Evolutionary conservation across 1,284 basidiomycete species (phyloP).

Genomic region (Blastosporella zonata): DNA sequence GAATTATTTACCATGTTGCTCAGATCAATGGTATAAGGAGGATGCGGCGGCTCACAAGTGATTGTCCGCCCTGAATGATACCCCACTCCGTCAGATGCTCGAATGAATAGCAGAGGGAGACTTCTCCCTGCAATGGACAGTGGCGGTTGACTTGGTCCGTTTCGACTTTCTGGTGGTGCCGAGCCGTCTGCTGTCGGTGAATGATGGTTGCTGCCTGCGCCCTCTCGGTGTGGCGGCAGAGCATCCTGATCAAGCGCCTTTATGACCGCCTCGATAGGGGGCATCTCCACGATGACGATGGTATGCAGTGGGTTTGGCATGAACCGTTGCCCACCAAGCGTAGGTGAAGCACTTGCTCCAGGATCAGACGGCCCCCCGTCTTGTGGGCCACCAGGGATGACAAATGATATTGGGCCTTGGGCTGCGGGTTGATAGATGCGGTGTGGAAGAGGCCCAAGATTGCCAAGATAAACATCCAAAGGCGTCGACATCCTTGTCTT

Average conservation of each 20-base stretch:
- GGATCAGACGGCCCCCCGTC: slow-evolving; percentile 30
- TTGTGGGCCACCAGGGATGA: slow-evolving; percentile 27
- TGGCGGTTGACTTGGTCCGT: slow-evolving; percentile 32
- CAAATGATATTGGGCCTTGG: slow-evolving; percentile 56
- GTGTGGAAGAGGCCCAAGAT: slow-evolving; percentile 76
- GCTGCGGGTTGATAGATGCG: slow-evolving; percentile 69
- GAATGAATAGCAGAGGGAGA: slow-evolving; percentile 71
- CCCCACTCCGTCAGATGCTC: slow-evolving; percentile 73
- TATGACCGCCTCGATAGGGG: slow-evolving; percentile 65
- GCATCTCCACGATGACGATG: slow-evolving; percentile 77
- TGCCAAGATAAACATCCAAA: slow-evolving; percentile 86
- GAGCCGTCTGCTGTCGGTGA: slow-evolving; percentile 28
- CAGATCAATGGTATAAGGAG: slow-evolving; percentile 66
- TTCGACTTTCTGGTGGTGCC: slow-evolving; percentile 25
- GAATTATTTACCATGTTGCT: slow-evolving; percentile 39
- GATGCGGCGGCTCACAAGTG: slow-evolving; percentile 79
- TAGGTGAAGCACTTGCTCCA: slow-evolving; percentile 29
- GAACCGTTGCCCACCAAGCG: slow-evolving; percentile 43
- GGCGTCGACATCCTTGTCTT: slow-evolving; percentile 63
- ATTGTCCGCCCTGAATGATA: slow-evolving; percentile 84
- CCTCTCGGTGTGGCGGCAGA: slow-evolving; percentile 41
- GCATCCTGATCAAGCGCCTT: slow-evolving; percentile 71
- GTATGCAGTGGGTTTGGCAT: slow-evolving; percentile 60
- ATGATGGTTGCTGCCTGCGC: slow-evolving; percentile 33
- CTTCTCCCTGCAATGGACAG: slow-evolving; percentile 57